Evolutionary conservation across 2,329 filamentous ascomycete genomes (phyloP).

Genomic region (Aspergillus terreus): DNA sequence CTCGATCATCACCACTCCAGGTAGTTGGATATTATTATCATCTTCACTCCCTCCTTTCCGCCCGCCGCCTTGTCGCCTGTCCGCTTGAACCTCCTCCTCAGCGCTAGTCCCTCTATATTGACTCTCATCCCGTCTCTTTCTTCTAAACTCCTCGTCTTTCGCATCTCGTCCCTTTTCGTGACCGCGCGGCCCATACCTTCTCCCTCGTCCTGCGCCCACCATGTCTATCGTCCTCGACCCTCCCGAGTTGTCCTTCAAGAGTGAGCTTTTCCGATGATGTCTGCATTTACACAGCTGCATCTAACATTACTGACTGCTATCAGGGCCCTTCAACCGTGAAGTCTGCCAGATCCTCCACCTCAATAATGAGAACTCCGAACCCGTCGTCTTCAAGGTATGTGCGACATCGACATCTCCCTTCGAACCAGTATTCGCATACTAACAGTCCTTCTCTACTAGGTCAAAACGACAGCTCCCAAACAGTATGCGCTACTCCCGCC

Average conservation of each 20-base stretch:
- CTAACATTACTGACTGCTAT: slow-evolving; percentile 20
- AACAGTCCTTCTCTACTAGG: slow-evolving; percentile 50
- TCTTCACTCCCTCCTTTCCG: slow-evolving; percentile 2
- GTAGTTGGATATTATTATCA: neutral
- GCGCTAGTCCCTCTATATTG: neutral
- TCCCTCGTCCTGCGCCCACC: slow-evolving; percentile 29
- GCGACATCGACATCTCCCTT: slow-evolving; percentile 1
- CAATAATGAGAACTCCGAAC: slow-evolving; percentile 54
- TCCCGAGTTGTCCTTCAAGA: slow-evolving; percentile 85
- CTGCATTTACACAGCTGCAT: neutral
- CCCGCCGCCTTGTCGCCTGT: slow-evolving; percentile 3
- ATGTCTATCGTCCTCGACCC: slow-evolving; percentile 97
- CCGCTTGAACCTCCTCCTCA: neutral
- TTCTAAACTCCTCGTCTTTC: neutral
- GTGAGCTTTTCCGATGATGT: slow-evolving; percentile 47
- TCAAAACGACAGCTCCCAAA: slow-evolving; percentile 98
- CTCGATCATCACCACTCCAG: neutral
- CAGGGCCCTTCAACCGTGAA: slow-evolving; percentile 62
- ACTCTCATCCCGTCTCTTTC: slow-evolving; percentile 5
- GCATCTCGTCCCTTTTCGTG: slow-evolving; percentile 14
- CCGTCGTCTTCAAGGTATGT: slow-evolving; percentile 62
- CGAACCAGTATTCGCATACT: slow-evolving; percentile 20
- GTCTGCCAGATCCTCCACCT: slow-evolving; percentile 60
- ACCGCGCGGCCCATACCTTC: neutral
- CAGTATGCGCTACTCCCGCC: slow-evolving; percentile 64